These are phyloP conservation scores for Trichoderma endophyticum DNA, from an alignment of 2,329 filamentous ascomycete species.

Conservation along the genomic window DNA sequence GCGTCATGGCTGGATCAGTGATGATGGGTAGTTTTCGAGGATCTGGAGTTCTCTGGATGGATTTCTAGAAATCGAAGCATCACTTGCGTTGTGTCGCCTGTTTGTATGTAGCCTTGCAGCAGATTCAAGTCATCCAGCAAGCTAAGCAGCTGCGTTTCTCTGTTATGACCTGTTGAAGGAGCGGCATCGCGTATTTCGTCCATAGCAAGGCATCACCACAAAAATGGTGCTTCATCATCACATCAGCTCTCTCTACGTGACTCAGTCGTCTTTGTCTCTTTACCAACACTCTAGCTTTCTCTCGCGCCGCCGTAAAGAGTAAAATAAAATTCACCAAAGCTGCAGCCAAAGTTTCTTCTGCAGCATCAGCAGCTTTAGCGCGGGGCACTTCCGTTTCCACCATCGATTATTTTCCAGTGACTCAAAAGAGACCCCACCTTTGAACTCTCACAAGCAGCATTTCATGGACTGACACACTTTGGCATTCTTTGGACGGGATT, in stretches of 20 bases:
- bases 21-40: background rate
- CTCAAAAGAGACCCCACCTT: constrained; percentile 27
- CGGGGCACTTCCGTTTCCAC: constrained; percentile 29
- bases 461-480: background rate
- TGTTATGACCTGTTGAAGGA: background rate
- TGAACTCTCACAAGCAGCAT: constrained; percentile 15
- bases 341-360: background rate
- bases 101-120: background rate
- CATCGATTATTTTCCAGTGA: constrained; percentile 32
- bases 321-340: background rate
- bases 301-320: background rate
- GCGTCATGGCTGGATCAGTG: background rate
- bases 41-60: background rate
- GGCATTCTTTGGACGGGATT: background rate
- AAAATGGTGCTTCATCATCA: background rate
- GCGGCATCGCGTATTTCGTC: background rate
- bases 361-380: constrained; percentile 28
- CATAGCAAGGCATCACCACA: background rate
- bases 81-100: background rate
- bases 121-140: background rate
- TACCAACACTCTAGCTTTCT: background rate
- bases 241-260: background rate
- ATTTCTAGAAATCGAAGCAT: background rate
- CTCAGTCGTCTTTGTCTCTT: background rate
- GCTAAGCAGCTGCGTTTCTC: background rate